Percentiles rank a stretch among this genome's conserved stretches.
Conservation (phyloP, 805 yeast species). For the Zygoascus biomembranicola region DNA sequence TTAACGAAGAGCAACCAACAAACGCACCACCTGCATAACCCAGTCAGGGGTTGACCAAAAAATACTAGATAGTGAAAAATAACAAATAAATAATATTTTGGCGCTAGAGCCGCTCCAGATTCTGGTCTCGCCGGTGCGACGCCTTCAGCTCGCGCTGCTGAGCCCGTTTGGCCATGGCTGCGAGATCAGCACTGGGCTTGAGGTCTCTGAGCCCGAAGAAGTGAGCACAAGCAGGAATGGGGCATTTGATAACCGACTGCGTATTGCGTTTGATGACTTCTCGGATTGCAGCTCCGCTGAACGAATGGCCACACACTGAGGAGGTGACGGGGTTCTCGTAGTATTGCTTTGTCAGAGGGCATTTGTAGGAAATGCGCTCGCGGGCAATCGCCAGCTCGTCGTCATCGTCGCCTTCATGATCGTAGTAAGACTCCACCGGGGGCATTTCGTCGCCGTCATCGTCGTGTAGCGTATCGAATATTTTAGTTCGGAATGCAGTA, state of each 20-base stretch:
- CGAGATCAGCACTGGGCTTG: constrained; percentile 10
- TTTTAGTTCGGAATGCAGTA: constrained; percentile 6
- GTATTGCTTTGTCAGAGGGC: constrained; percentile 23
- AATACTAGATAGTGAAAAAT: too few relatives aligned
- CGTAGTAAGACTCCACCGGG: constrained; percentile 8
- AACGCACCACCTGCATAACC: too few relatives aligned
- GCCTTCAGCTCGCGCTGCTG: constrained; percentile 5
- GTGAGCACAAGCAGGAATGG: constrained; percentile 17
- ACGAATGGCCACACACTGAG: constrained; percentile 23
- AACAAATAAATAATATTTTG: too few relatives aligned
- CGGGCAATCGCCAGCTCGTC: constrained; percentile 25
- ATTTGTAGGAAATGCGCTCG: constrained; percentile 20
- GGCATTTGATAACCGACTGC: constrained; percentile 9
- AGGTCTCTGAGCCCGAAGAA: constrained; percentile 4
- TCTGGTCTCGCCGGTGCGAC: neutral
- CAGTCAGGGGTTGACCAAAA: too few relatives aligned
- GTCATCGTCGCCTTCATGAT: constrained; percentile 15
- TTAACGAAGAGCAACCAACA: too few relatives aligned
- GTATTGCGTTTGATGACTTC: constrained; percentile 10
- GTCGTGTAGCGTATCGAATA: constrained; percentile 12
- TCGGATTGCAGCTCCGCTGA: constrained; percentile 20
- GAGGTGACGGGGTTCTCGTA: constrained; percentile 26
- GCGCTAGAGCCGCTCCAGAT: constrained; percentile 3
- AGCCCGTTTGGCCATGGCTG: constrained; percentile 9
- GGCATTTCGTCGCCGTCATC: constrained; percentile 16